Evolutionary conservation across 306 rosid genomes (phyloP).

Genomic region (Calophaca sinica): DNA sequence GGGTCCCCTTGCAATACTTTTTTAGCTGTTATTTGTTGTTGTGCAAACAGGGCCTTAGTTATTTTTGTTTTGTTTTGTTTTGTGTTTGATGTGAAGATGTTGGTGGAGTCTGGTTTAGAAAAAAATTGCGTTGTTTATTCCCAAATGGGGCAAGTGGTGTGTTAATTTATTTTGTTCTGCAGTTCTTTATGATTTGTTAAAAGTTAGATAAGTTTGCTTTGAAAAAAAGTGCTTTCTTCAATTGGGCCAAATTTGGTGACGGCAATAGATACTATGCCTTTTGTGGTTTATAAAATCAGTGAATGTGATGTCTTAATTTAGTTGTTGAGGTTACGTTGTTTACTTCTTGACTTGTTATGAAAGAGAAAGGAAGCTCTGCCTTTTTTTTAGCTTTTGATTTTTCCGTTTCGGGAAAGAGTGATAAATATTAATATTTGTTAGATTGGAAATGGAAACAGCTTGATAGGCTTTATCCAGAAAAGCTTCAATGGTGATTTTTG

Average conservation of each 20-base stretch:
- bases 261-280: not conserved
- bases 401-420: not conserved
- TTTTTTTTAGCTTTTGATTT: not conserved
- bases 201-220: constrained; percentile 31
- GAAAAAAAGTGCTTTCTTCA: not conserved
- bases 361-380: not conserved
- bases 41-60: not conserved
- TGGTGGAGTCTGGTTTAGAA: not conserved
- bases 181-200: constrained; percentile 1
- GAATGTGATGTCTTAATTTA: not conserved
- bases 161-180: constrained; percentile 7
- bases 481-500: not conserved
- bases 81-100: constrained; percentile 3
- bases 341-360: not conserved
- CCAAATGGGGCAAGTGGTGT: constrained; percentile 31
- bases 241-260: constrained; percentile 20
- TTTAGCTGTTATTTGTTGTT: not conserved
- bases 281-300: constrained; percentile 1
- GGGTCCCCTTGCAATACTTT: constrained; percentile 2
- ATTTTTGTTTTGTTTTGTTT: not conserved
- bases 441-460: constrained; percentile 1
- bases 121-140: not conserved
- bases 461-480: not conserved
- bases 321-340: not conserved
- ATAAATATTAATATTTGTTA: not conserved